Conservation (phyloP, 306 rosid genomes). For the Prinsepia uniflora region DNA sequence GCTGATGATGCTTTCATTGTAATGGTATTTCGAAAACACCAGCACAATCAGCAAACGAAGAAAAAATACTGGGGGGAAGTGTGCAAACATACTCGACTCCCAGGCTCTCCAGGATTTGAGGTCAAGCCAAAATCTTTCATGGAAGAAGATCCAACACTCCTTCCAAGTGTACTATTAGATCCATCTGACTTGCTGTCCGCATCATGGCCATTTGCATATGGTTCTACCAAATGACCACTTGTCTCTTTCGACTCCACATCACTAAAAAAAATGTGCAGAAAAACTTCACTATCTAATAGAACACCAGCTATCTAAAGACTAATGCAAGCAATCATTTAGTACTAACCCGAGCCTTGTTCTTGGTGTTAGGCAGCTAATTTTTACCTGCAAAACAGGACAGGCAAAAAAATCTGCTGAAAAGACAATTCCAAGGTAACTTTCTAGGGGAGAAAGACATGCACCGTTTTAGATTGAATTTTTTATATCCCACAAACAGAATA, state of each 20-base stretch:
- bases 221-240: slow-evolving; percentile 22
- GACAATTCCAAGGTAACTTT: background rate
- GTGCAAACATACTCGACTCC: slow-evolving; percentile 37
- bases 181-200: slow-evolving; percentile 35
- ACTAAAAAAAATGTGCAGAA: slow-evolving; percentile 26
- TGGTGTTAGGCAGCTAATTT: slow-evolving; percentile 45
- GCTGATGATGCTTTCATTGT: background rate
- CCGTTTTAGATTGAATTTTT: background rate
- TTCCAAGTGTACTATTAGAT: slow-evolving; percentile 28
- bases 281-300: slow-evolving; percentile 11
- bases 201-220: slow-evolving; percentile 24
- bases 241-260: slow-evolving; percentile 33
- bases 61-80: background rate
- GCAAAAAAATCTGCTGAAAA: background rate
- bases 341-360: slow-evolving; percentile 40
- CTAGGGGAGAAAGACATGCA: background rate
- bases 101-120: slow-evolving; percentile 40
- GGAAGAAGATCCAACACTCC: slow-evolving; percentile 41
- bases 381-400: slow-evolving; percentile 36
- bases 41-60: background rate
- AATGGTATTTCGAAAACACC: background rate
- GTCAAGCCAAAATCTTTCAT: slow-evolving; percentile 39
- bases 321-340: background rate
- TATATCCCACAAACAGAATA: background rate
- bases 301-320: background rate